Base-by-base conservation (phyloP, 352 stramenopile genomes). In the Aphanomyces invadans region DNA sequence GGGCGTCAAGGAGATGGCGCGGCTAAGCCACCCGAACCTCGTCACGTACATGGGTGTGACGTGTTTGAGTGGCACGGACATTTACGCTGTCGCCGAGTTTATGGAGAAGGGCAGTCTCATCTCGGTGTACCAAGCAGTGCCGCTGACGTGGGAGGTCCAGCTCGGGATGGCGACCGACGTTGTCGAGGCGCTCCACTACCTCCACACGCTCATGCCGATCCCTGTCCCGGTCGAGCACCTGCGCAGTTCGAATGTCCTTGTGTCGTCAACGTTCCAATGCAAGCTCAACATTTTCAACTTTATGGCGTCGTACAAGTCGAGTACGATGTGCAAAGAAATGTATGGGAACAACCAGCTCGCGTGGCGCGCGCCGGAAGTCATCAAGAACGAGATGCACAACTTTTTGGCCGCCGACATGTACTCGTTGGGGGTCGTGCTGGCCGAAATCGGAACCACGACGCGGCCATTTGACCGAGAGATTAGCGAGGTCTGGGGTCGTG, bases 11-110 rank as follows among this genome's bases (percentile, higher is more conserved):
- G 55, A 63, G 32, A 63, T 90, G 4, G 74, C 77, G 32, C 73
- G 72, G 7, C 71, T 90, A 29, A 74, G 70, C 23, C 83, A 92
- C 32, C 74, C 76, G 10, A 90, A 88, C 49, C 77, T 92, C 52
- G 81, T 87, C 23, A 79, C 61, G 25, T 62, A 90, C 17, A 65
- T 87, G 21, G 83, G 83, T 10, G 79, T 90, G 7, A 85, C 80
- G 12, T 90, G 77, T 79, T 55, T 92, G 28, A 76, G 78, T 26
- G 81, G 82, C 15, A 89, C 80, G n/a, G 83, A 92, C 69, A 90
- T 90, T 39, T 75, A 78, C 4, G 73, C 88, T 19, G 75, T 92
- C 29, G 77, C 79, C 2, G 81, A 92, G 70, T 92, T 84, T 62
- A 79, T 89, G 76, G 77, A 84, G 39, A 88, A 87, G 64, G 78